Evolutionary conservation across 257 asterid genomes (phyloP), one percentile per base, ranked within the genome.

Genomic region (Haberlea rhodopensis): DNA sequence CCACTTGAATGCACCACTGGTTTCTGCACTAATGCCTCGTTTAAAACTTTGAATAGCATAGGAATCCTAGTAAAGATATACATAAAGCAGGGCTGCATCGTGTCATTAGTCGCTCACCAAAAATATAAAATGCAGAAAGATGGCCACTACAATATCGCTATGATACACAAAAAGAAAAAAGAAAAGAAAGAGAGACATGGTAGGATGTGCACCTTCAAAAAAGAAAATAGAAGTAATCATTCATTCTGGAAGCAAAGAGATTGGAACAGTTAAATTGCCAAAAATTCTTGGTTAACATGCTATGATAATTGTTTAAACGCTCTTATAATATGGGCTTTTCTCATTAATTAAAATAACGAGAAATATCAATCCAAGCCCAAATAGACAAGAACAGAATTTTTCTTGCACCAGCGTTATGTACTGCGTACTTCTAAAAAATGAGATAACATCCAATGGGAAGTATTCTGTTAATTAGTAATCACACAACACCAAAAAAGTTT

Each of bases 11-110:
- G 92, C 94, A 72, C 96, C 95, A 76, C 74, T 70, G 25, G 79
- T 65, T 75, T 84, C 85, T 26, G 99, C 99, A 72, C 87, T 82
- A 72, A 75, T 73, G 64, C 95, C 96, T 62, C 95, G 95, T 69
- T 85, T 85, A 75, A 94, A 94, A 86, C 99, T 94, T 76, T 75
- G 88, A 77, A 90, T 77, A 63, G 99, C 91, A 79, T 87, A 94
- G 34, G 82, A 69, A 76, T 94, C 99, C 99, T 94, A 64, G 27
- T 37, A 62, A 64, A 68, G 52, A 43, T 28, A 32, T 61, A 68
- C 29, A 63, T 10, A 16, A 66, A 26, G 28, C 20, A 63, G 73
- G 59, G 58, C 19, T 37, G 16, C 16, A 52, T 26, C 22, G 9
- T 15, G 3, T 7, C n/a, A 16, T 56, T 20, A 16, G 28, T 8